Evolutionary conservation across 768 basidiomycete genomes (phyloP), one percentile per base, ranked within the genome.

Genomic region (Amanita pseudoporphyria): DNA sequence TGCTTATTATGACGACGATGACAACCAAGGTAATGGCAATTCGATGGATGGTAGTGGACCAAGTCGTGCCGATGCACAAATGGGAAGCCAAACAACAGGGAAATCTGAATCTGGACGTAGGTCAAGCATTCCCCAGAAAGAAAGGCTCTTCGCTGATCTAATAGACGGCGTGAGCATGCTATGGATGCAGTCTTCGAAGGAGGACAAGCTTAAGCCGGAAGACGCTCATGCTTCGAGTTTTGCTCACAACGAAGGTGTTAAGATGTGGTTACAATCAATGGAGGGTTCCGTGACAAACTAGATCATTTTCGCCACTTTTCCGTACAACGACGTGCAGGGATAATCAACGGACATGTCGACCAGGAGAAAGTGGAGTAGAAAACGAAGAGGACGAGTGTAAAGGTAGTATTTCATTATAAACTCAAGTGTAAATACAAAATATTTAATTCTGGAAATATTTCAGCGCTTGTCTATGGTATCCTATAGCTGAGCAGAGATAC

Each of bases 1-100:
- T 38, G n/a, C 16, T 31, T 54, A 54, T 46, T 47, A 54, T 46
- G 33, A 51, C 37, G 33, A 31, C 31, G 43, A 44, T 46, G 45
- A 43, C 21, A 30, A 52, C 9, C 3, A 38, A 22, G 38, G 48
- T 44, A 35, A 38, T 52, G 33, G 22, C n/a, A n/a, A n/a, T n/a
- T n/a, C n/a, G n/a, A n/a, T n/a, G n/a, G n/a, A n/a, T n/a, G n/a
- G n/a, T n/a, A n/a, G n/a, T n/a, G n/a, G n/a, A n/a, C n/a, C n/a
- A n/a, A n/a, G n/a, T n/a, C n/a, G n/a, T n/a, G n/a, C 35, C 30
- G 45, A 40, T 52, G 32, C 51, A 38, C 35, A 38, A 35, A 44
- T 39, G 45, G 35, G 38, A 12, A 28, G 24, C 37, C 50, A 32
- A 42, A 22, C 42, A 42, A 42, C 21, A 43, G 19, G 30, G 43